Base-by-base conservation (phyloP, 371 early-diverging fungal genomes). In the Cokeromyces recurvatus region DNA sequence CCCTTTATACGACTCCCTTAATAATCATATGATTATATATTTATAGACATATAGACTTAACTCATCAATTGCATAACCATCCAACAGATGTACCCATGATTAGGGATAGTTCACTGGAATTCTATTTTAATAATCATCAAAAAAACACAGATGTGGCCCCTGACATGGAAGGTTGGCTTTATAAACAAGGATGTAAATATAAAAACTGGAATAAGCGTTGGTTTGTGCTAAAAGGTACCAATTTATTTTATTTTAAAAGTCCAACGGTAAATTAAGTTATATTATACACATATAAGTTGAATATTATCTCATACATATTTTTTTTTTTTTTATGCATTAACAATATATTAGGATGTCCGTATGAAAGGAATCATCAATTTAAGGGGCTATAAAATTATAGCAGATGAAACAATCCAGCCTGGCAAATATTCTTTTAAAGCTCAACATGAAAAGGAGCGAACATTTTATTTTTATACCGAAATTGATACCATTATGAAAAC, bases 121-220 rank as follows among this genome's bases (percentile, higher is more conserved):
- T n/a, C n/a, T n/a, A n/a, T n/a, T n/a, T n/a, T n/a, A n/a, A n/a
- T 6, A 32, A 32, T 20, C 32, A 51, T 4, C 20, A 36, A 21
- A 35, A 38, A 4, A 51, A 45, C 10, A 38, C 47, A 10, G 54
- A 59, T 20, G 66, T 71, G 29, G 57, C 67, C 24, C 81, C 84
- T 2, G 82, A 82, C 43, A 74, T 79, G 54, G 77, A 81, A 49
- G 84, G 84, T 4, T 84, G 78, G 76, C 66, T 86, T 21, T 71
- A 79, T 53, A 84, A 84, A 47, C 81, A 82, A 52, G 74, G 82
- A 0, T 81, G 78, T 34, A 74, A 72, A 23, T 83, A 82, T 52
- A 78, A 78, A 32, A 75, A 72, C 9, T 86, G 84, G 84, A 84
- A 84, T 53, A 74, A 70, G 29, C 74, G 86, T 5, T 86, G 79